Evolutionary conservation across 805 yeast species (phyloP).

Genomic region (Lachancea cidri): DNA sequence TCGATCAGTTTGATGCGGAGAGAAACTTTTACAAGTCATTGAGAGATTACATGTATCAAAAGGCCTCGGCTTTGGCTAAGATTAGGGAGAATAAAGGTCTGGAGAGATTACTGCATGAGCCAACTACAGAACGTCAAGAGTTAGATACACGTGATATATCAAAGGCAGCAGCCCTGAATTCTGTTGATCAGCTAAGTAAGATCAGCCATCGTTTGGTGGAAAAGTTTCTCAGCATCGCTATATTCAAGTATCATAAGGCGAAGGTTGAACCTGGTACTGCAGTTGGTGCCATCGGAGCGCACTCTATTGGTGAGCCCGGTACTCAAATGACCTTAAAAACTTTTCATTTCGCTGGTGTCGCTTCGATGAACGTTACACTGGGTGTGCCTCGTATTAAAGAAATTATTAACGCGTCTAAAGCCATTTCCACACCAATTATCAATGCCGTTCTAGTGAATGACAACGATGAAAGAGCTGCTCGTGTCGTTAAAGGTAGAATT

Average conservation of each 20-base stretch:
- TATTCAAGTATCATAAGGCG: constrained; percentile 79
- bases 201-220: constrained; percentile 56
- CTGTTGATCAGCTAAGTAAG: constrained; percentile 61
- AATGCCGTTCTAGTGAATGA: constrained; percentile 91
- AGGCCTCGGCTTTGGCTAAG: constrained; percentile 52
- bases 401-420: constrained; percentile 94
- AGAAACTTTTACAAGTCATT: constrained; percentile 77
- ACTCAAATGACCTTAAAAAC: constrained; percentile 96
- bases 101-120: constrained; percentile 39
- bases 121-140: constrained; percentile 42
- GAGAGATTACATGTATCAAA: constrained; percentile 52
- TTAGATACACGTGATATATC: constrained; percentile 36
- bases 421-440: constrained; percentile 93
- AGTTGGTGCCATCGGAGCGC: constrained; percentile 99
- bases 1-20: constrained; percentile 85
- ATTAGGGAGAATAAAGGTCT: constrained; percentile 53
- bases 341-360: constrained; percentile 99
- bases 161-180: constrained; percentile 36
- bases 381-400: constrained; percentile 99
- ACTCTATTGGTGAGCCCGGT: constrained; percentile 98
- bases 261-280: constrained; percentile 99
- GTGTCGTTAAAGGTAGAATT: constrained; percentile 96
- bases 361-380: constrained; percentile 95
- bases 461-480: constrained; percentile 93
- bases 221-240: constrained; percentile 68